Conservation (phyloP, 805 yeast species). For the Candida argentea region DNA sequence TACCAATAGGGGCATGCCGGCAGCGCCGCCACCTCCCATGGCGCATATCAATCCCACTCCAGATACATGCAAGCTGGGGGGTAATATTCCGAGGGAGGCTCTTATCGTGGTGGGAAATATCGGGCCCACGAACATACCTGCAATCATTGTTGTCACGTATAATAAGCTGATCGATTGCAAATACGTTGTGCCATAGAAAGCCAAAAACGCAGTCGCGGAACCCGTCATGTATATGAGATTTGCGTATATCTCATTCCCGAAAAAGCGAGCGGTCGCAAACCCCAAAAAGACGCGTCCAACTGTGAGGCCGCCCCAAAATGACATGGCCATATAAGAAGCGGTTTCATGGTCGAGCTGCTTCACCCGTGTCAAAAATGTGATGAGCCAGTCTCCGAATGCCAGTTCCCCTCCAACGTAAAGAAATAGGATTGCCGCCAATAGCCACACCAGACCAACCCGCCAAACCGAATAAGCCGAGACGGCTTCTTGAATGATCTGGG, state of each 20-base stretch:
- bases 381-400: constrained; percentile 44
- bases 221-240: constrained; percentile 28
- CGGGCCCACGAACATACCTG: constrained; percentile 47
- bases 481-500: constrained; percentile 14
- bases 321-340: constrained; percentile 39
- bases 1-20: constrained; percentile 54
- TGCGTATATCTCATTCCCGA: constrained; percentile 37
- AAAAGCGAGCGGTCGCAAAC: constrained; percentile 41
- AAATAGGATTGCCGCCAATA: constrained; percentile 33
- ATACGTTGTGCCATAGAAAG: constrained; percentile 24
- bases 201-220: constrained; percentile 18
- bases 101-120: constrained; percentile 60
- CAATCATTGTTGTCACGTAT: constrained; percentile 24
- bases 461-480: constrained; percentile 23
- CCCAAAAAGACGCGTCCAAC: constrained; percentile 40
- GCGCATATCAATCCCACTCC: constrained; percentile 74
- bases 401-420: constrained; percentile 44
- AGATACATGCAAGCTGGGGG: constrained; percentile 46
- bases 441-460: constrained; percentile 26
- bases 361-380: constrained; percentile 36
- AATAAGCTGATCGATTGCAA: constrained; percentile 16
- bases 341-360: constrained; percentile 22
- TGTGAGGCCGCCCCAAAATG: constrained; percentile 44
- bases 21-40: constrained; percentile 78
- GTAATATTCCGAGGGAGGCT: constrained; percentile 52